Conservation (phyloP, 371 early-diverging fungal species). For the Furculomyces boomerangus region DNA sequence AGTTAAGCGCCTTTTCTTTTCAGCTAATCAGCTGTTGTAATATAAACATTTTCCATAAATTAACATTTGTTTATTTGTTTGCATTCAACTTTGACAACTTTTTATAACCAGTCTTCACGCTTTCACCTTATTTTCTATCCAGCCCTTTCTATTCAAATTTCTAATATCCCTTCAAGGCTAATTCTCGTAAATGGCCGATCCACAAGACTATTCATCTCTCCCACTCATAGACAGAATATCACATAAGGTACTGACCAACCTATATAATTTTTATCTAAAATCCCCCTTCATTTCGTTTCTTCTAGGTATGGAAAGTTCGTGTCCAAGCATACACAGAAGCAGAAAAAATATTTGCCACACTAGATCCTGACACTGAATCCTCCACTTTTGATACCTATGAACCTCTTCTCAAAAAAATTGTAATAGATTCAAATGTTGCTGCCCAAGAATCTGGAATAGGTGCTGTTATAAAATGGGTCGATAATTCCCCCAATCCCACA, state of each 20-base stretch:
- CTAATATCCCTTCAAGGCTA: no score
- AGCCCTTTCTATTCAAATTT: no score
- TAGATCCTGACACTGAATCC: constrained; percentile 34
- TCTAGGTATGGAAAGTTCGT: constrained; percentile 87
- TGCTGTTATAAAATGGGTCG: constrained; percentile 54
- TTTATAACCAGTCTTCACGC: no score
- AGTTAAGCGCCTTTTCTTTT: no score
- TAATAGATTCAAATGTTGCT: constrained; percentile 70
- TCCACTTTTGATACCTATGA: constrained; percentile 48
- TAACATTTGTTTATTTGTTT: no score
- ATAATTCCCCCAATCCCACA: constrained; percentile 58
- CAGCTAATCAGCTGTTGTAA: no score
- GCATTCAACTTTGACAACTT: no score
- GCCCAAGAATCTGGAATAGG: constrained; percentile 79
- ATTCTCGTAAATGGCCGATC: constrained; percentile 22
- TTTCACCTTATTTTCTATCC: no score
- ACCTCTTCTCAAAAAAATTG: constrained; percentile 53
- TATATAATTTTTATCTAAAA: constrained; percentile 2
- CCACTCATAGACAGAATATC: constrained; percentile 21
- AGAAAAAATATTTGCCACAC: constrained; percentile 38
- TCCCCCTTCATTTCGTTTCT: constrained; percentile 1
- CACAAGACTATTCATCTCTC: constrained; percentile 20
- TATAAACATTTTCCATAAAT: no score
- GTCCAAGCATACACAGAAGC: constrained; percentile 72
- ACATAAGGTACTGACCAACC: no score